Evolutionary conservation across 768 basidiomycete genomes (phyloP).

Genomic region (Agrocybe chaxingu): DNA sequence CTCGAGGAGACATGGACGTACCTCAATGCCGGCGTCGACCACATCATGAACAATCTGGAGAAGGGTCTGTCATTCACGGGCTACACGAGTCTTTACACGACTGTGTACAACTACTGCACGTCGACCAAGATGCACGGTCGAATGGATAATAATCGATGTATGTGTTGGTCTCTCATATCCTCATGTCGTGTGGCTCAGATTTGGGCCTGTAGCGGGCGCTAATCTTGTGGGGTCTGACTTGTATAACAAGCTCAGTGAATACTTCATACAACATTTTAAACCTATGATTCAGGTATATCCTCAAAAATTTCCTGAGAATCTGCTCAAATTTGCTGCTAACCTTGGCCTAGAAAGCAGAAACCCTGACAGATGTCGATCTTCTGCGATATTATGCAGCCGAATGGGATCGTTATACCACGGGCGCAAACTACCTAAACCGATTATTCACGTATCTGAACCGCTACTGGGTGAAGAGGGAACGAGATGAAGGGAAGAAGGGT

Average conservation of each 20-base stretch:
- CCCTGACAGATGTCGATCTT: constrained; percentile 84
- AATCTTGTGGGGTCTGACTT: constrained; percentile 98
- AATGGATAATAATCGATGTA: constrained; percentile 66
- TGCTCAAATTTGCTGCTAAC: constrained; percentile 12
- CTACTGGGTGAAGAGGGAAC: constrained; percentile 98
- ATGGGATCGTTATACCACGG: constrained; percentile 97
- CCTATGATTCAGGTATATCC: constrained; percentile 48
- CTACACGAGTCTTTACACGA: constrained; percentile 85
- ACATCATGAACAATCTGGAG: constrained; percentile 88
- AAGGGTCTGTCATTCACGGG: constrained; percentile 67
- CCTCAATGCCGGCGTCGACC: constrained; percentile 81
- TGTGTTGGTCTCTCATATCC: constrained; percentile 32
- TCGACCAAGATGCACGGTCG: constrained; percentile 77
- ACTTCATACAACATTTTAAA: constrained; percentile 85
- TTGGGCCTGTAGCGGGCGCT: constrained; percentile 65
- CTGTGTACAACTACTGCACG: constrained; percentile 98
- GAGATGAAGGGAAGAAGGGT: constrained; percentile 95
- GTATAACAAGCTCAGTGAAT: constrained; percentile 89
- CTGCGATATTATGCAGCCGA: constrained; percentile 89
- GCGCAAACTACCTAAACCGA: constrained; percentile 95
- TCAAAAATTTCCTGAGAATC: neutral
- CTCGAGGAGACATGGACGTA: constrained; percentile 87
- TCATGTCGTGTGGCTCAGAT: constrained; percentile 31
- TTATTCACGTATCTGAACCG: constrained; percentile 97
- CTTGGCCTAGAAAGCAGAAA: constrained; percentile 64